Conservation (phyloP, 352 stramenopile genomes). For the Plasmopara halstedii region DNA sequence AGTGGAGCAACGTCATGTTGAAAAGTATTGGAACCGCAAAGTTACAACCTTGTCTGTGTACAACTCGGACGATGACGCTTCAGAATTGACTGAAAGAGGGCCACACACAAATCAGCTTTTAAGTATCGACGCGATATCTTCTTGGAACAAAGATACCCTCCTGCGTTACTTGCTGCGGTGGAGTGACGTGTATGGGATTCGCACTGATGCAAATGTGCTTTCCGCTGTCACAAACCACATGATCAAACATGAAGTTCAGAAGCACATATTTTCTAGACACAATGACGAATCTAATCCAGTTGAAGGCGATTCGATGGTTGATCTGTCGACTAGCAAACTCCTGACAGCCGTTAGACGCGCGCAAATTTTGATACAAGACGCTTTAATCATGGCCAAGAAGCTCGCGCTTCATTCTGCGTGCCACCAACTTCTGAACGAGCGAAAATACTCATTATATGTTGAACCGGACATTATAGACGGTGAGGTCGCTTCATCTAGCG, state of each 20-base stretch:
- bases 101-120: slow-evolving; percentile 4
- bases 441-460: slow-evolving; percentile 4
- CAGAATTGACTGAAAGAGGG: slow-evolving; percentile 1
- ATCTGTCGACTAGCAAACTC: slow-evolving; percentile 16
- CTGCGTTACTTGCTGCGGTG: slow-evolving; percentile 32
- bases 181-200: slow-evolving; percentile 39
- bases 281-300: neutral
- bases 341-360: slow-evolving; percentile 18
- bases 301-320: neutral
- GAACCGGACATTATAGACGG: neutral
- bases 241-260: slow-evolving; percentile 25
- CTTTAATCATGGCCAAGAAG: slow-evolving; percentile 22
- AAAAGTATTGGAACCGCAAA: slow-evolving; percentile 41
- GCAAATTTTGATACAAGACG: slow-evolving; percentile 29
- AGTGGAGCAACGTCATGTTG: slow-evolving; percentile 22
- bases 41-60: slow-evolving; percentile 14
- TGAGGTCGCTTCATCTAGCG: neutral
- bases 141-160: slow-evolving; percentile 24
- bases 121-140: slow-evolving; percentile 21
- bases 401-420: slow-evolving; percentile 39
- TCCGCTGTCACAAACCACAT: slow-evolving; percentile 31
- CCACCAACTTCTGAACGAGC: slow-evolving; percentile 23
- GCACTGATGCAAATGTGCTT: slow-evolving; percentile 26
- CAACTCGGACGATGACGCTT: slow-evolving; percentile 6
- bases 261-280: slow-evolving; percentile 1